A percentile compares a stretch with the other conserved stretches of the same genome.
Evolutionary conservation across 805 yeast genomes (phyloP).

Genomic region (Diddensiella transvaalensis): DNA sequence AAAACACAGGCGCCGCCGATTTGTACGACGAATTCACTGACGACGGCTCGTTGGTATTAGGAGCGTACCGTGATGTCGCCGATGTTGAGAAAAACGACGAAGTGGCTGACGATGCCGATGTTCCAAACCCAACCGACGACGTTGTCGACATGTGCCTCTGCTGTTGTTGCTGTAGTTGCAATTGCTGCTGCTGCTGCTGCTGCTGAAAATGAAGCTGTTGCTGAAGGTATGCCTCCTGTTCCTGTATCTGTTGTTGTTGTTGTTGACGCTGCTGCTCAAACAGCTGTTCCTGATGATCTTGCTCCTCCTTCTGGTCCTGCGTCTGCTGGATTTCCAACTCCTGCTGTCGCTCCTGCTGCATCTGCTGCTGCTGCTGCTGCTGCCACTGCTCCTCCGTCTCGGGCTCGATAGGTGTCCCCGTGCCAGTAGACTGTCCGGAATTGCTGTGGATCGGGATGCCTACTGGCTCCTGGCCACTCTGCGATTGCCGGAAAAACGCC

Average conservation of each 20-base stretch:
- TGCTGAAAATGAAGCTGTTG: conserved; percentile 8
- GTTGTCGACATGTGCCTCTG: conserved; percentile 4
- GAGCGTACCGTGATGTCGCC: conserved; percentile 26
- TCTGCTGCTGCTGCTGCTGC: conserved; percentile 6
- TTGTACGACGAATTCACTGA: conserved; percentile 28
- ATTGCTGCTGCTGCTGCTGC: conserved; percentile 8
- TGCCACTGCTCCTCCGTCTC: not conserved
- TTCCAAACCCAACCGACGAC: not conserved
- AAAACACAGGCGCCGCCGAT: conserved; percentile 18
- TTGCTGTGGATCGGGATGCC: conserved; percentile 16
- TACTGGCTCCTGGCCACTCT: conserved; percentile 14
- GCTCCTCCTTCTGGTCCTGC: conserved; percentile 6
- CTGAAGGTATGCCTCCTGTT: conserved; percentile 11
- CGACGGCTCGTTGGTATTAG: conserved; percentile 30
- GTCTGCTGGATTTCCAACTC: conserved; percentile 10
- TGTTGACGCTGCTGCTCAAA: conserved; percentile 9
- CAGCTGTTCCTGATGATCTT: conserved; percentile 2
- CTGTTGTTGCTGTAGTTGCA: conserved; percentile 14
- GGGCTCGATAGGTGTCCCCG: not conserved
- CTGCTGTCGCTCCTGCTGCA: conserved; percentile 1
- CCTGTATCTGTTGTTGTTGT: conserved; percentile 12
- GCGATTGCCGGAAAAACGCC: conserved; percentile 14
- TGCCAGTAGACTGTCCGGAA: conserved; percentile 1
- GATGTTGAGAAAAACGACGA: conserved; percentile 29
- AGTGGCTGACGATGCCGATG: conserved; percentile 16